These are phyloP conservation scores for Penicillium argentinense DNA, from an alignment of 495 filamentous ascomycete species.

Conservation along the genomic window DNA sequence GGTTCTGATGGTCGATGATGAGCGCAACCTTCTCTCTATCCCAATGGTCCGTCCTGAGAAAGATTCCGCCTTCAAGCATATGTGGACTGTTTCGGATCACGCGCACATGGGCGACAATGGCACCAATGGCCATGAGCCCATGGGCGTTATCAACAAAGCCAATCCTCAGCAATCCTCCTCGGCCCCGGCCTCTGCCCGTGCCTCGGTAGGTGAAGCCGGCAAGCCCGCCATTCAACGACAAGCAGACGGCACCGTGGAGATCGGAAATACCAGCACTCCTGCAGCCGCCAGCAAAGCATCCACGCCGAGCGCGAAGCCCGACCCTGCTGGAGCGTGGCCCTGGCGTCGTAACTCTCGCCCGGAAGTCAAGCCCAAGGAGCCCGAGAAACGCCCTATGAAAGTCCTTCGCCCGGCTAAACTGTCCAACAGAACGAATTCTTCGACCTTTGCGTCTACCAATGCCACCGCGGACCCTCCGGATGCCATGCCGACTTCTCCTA, in stretches of 20 bases:
- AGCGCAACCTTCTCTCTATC: constrained; percentile 83
- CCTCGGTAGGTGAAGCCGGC: constrained; percentile 32
- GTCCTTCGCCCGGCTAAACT: constrained; percentile 69
- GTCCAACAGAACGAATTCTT: constrained; percentile 38
- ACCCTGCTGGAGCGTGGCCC: constrained; percentile 58
- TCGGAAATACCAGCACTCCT: constrained; percentile 2
- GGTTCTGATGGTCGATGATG: constrained; percentile 82
- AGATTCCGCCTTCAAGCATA: constrained; percentile 71
- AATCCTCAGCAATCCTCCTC: constrained; percentile 17
- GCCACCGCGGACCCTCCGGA: constrained; percentile 26
- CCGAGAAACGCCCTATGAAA: constrained; percentile 69
- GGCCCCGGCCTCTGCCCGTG: constrained; percentile 24
- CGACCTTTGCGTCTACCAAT: constrained; percentile 32
- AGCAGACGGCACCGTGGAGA: background rate
- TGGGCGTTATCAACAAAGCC: constrained; percentile 34
- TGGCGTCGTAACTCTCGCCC: constrained; percentile 63
- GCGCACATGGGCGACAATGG: constrained; percentile 11
- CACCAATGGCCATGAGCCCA: constrained; percentile 19
- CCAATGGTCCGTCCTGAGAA: constrained; percentile 94
- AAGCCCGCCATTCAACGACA: constrained; percentile 21
- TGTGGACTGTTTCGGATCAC: constrained; percentile 57
- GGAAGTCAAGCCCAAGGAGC: constrained; percentile 38
- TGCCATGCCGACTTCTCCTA: constrained; percentile 15
- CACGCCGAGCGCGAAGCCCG: constrained; percentile 41
- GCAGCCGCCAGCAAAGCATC: constrained; percentile 26